phyloP scores from a whole-genome alignment of 2,329 filamentous ascomycete species.

The Pseudopyricularia cyperi region DNA sequence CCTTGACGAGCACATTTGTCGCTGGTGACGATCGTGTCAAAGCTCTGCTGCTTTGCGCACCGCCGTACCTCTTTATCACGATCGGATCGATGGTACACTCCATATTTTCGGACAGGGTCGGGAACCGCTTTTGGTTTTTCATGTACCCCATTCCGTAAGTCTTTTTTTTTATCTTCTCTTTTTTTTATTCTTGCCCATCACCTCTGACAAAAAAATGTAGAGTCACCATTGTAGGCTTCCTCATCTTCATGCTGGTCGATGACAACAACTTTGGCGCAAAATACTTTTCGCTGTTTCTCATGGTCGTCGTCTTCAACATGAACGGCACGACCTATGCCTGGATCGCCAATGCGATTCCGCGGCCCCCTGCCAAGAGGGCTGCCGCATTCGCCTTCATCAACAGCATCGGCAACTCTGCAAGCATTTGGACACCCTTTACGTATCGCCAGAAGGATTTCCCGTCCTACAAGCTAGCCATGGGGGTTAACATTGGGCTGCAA shows the following conservation, averaged over 20 bases:
- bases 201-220: not conserved
- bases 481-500: slow-evolving; percentile 49
- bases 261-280: slow-evolving; percentile 34
- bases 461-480: slow-evolving; percentile 38
- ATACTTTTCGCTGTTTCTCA: slow-evolving; percentile 51
- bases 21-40: slow-evolving; percentile 36
- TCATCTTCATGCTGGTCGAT: slow-evolving; percentile 39
- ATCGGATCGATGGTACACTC: not conserved
- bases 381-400: slow-evolving; percentile 55
- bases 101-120: not conserved
- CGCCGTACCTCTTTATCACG: not conserved
- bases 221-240: slow-evolving; percentile 31
- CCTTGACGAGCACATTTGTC: slow-evolving; percentile 43
- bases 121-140: slow-evolving; percentile 43
- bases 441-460: slow-evolving; percentile 13
- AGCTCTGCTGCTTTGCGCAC: slow-evolving; percentile 33
- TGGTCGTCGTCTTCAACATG: slow-evolving; percentile 16
- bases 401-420: slow-evolving; percentile 47
- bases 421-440: slow-evolving; percentile 23
- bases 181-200: not conserved
- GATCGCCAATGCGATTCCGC: slow-evolving; percentile 59
- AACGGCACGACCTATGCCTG: slow-evolving; percentile 49
- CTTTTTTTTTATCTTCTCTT: not conserved
- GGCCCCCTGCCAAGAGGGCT: slow-evolving; percentile 54
- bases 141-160: slow-evolving; percentile 3